Evolutionary conservation across 1,139 yeast species (phyloP), one percentile per base, ranked within the genome.

Genomic region (Pichia sp.): DNA sequence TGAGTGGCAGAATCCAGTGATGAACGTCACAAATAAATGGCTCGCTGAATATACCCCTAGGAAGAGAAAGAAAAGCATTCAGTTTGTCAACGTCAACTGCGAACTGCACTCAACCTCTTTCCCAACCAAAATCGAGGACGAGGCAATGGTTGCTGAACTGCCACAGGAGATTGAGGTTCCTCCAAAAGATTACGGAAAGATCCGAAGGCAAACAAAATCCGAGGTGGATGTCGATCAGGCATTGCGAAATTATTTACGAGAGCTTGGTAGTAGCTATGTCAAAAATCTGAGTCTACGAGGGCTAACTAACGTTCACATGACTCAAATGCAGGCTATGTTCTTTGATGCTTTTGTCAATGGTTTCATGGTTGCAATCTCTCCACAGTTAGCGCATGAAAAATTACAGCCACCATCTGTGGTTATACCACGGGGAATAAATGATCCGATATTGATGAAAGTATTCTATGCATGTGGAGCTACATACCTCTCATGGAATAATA

Each of bases 381-480:
- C 69, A 1, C 70, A 66, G 29, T 56, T 59, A 29, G 56, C 71
- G 0, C 72, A 66, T 44, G 62, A 64, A 2, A 47, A 56, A 15
- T 50, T 67, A 9, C 62, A 66, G 3, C 67, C 71, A 0, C 58
- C 53, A 11, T 60, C 66, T 0, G 53, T 63, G 1, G 57, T 60
- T 36, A 46, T 60, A 0, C 63, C 63, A 1, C 49, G 51, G 13
- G 53, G 57, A 5, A 32, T 46, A 9, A 45, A 46, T 13, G 60
- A 63, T 24, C 40, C 49, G 2, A 48, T 60, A 3, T 39, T 64
- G 22, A 49, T 55, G 25, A 55, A 53, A 18, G 52, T 63, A 6
- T 63, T 63, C 22, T 44, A 59, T 27, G 59, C 65, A 11, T 64
- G 69, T 48, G 71, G 70, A 3, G 58, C 56, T 3, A 59, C 56